Evolutionary conservation across 2,329 filamentous ascomycete genomes (phyloP).

Genomic region (Neofusicoccum laricinum): DNA sequence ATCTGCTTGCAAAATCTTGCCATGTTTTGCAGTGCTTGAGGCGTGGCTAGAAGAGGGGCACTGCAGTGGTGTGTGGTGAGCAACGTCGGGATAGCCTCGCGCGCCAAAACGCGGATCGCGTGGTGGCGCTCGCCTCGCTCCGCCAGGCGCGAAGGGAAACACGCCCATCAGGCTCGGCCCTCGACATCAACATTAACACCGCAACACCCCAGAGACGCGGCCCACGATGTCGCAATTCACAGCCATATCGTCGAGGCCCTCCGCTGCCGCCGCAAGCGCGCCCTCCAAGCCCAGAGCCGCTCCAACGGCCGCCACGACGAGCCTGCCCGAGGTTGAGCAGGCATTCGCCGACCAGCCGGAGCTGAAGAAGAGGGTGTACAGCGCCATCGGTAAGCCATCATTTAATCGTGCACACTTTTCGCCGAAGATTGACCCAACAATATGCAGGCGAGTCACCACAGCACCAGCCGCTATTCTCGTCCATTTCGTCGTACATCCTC

Average conservation of each 20-base stretch:
- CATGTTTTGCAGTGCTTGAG: not conserved
- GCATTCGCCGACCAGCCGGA: constrained; percentile 34
- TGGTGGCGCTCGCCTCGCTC: constrained; percentile 7
- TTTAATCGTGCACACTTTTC: not conserved
- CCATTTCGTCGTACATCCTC: constrained; percentile 18
- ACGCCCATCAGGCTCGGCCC: not conserved
- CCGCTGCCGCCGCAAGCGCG: not conserved
- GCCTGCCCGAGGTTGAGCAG: constrained; percentile 10
- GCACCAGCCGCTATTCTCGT: constrained; percentile 14
- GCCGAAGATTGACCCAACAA: not conserved
- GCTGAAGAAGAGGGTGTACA: constrained; percentile 37
- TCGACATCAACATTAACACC: not conserved
- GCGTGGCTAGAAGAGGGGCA: not conserved
- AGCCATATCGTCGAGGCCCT: constrained; percentile 8
- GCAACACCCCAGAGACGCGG: not conserved
- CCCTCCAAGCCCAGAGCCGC: not conserved
- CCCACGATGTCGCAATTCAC: constrained; percentile 12
- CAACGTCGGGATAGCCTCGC: constrained; percentile 11
- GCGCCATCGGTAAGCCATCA: constrained; percentile 30
- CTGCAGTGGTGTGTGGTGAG: not conserved
- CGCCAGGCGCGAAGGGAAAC: constrained; percentile 4
- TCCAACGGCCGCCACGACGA: not conserved
- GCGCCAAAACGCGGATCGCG: constrained; percentile 14
- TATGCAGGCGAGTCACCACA: not conserved
- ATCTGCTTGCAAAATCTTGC: not conserved